phyloP scores from a whole-genome alignment of 257 asterid genomes.

The Solanum pennellii region DNA sequence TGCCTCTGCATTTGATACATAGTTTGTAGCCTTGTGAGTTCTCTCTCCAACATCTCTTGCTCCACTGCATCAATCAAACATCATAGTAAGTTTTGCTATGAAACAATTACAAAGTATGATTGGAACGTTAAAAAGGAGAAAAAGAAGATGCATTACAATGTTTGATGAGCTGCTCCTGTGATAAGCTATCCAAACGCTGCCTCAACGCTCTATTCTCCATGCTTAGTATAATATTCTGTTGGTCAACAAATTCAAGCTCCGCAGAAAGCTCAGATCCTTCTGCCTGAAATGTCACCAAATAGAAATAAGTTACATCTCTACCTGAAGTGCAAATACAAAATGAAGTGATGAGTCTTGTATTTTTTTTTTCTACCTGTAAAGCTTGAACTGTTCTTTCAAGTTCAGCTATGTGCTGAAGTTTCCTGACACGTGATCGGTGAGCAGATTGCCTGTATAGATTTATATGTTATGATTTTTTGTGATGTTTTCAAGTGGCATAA shows the following conservation, averaged over 20 bases:
- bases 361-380: slow-evolving; percentile 35
- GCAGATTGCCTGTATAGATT: slow-evolving; percentile 53
- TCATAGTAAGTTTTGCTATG: not conserved
- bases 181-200: slow-evolving; percentile 66
- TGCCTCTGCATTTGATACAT: slow-evolving; percentile 40
- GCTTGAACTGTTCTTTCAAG: slow-evolving; percentile 68
- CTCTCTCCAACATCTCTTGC: slow-evolving; percentile 81
- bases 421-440: slow-evolving; percentile 76
- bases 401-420: slow-evolving; percentile 78
- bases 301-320: not conserved
- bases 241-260: slow-evolving; percentile 72
- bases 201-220: slow-evolving; percentile 81
- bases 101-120: not conserved
- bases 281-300: slow-evolving; percentile 23
- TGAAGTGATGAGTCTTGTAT: not conserved
- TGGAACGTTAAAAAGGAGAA: not conserved
- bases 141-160: slow-evolving; percentile 27
- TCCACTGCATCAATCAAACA: slow-evolving; percentile 42
- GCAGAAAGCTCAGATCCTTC: slow-evolving; percentile 58
- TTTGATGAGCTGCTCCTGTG: slow-evolving; percentile 81
- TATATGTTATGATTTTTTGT: not conserved
- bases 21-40: slow-evolving; percentile 62
- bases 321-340: not conserved
- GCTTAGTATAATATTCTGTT: slow-evolving; percentile 63
- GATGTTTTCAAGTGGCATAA: not conserved